A percentile compares a stretch with the other conserved stretches of the same genome.
Evolutionary conservation across 2,329 filamentous ascomycete species (phyloP).

Genomic region (Helotiales sp.): DNA sequence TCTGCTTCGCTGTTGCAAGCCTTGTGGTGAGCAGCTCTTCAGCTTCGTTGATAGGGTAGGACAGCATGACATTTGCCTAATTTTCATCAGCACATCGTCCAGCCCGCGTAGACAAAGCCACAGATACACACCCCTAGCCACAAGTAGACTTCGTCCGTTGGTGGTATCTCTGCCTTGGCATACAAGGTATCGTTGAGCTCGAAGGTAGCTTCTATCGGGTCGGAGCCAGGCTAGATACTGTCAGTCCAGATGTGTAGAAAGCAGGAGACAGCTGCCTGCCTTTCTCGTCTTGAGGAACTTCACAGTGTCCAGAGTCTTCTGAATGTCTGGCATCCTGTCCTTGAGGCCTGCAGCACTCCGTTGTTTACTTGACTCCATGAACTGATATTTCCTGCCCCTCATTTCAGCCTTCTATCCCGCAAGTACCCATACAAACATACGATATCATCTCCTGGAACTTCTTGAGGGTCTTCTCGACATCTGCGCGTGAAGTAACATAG

Average conservation of each 20-base stretch:
- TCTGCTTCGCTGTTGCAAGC: conserved; percentile 75
- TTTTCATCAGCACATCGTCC: conserved; percentile 15
- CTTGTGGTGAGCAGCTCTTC: conserved; percentile 76
- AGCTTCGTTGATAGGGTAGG: conserved; percentile 89
- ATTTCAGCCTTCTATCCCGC: conserved; percentile 14
- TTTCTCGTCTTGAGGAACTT: conserved; percentile 77
- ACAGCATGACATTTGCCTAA: conserved; percentile 94
- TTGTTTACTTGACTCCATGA: conserved; percentile 96
- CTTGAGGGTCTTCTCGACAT: conserved; percentile 78
- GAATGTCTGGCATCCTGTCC: conserved; percentile 96
- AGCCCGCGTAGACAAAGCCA: neutral
- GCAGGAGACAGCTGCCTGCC: conserved; percentile 43
- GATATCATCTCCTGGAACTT: conserved; percentile 94
- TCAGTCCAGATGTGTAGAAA: conserved; percentile 4
- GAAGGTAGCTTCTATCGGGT: conserved; percentile 87
- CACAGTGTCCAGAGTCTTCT: conserved; percentile 92
- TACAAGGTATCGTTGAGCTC: conserved; percentile 96
- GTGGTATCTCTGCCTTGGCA: conserved; percentile 79
- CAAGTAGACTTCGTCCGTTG: conserved; percentile 88
- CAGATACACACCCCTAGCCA: conserved; percentile 79
- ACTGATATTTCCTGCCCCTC: conserved; percentile 88
- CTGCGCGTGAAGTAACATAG: conserved; percentile 74
- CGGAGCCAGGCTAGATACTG: conserved; percentile 40
- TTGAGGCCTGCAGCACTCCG: conserved; percentile 77
- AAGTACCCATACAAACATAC: conserved; percentile 46